phyloP scores from a whole-genome alignment of 441 rosid species.

The Isatis lusitanica region DNA sequence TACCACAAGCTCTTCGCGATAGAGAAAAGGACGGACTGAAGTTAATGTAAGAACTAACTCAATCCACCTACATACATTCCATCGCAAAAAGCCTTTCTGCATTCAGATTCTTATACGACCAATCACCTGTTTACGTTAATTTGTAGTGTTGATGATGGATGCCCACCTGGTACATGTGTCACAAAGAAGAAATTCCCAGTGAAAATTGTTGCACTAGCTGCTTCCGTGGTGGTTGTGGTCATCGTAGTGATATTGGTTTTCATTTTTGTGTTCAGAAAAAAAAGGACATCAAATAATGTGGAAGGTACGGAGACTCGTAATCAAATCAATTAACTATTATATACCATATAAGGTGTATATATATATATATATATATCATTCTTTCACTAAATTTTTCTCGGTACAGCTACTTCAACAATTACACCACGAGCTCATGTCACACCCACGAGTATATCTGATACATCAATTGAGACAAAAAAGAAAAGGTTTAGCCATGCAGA shows the following conservation, averaged over 20 bases:
- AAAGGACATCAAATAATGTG: background rate
- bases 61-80: too few species aligned
- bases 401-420: background rate
- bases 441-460: background rate
- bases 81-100: too few species aligned
- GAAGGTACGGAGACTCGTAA: background rate
- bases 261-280: background rate
- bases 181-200: conserved; percentile 8
- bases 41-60: background rate
- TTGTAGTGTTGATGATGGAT: background rate
- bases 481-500: conserved; percentile 7
- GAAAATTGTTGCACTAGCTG: background rate
- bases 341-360: background rate
- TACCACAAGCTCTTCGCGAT: conserved; percentile 14
- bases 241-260: background rate
- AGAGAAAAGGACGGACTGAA: conserved; percentile 14
- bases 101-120: too few species aligned
- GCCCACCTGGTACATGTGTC: background rate
- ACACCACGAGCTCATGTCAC: background rate
- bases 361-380: background rate
- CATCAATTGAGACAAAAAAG: background rate
- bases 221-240: background rate
- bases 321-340: too few species aligned
- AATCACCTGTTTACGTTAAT: too few species aligned
- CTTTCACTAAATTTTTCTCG: background rate